Base-by-base conservation (phyloP, 2,329 filamentous ascomycete species). In the Lachnellula cervina region DNA sequence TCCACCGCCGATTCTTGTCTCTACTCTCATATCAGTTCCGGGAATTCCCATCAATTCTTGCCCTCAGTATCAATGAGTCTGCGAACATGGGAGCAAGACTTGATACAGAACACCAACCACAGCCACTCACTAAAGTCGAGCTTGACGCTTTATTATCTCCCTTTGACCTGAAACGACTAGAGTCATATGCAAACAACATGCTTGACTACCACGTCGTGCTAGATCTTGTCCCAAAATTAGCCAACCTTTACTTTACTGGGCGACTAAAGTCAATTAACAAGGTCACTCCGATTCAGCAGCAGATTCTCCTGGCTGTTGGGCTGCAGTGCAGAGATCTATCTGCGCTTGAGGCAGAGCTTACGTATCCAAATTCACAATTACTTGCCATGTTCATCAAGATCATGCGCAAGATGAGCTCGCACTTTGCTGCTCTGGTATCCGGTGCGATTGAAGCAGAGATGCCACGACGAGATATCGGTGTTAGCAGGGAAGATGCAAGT, bases 371-470 rank as follows among this genome's bases (percentile, higher is more conserved):
- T 2, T 87, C 85, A 45, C 94, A 97, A 74, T 77, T 97, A 3
- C 78, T 99, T 59, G 92, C 93, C 58, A 96, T 97, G 88, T 97
- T 99, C 72, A 90, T 96, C 71, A 99, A 99, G 78, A 88, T 96
- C 58, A 80, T 97, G 57, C 84, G 91, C 62, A 97, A 97, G 76
- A 81, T 96, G 40, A 88, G 88, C 2, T 79, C 81, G 2, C 83
- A 92, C 69, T 94, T 99, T 73, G 82, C 85, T 34, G 76, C 79
- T 3, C 73, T 97, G 0, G 80, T 97, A 2, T 83, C 90, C 43
- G 84, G 83, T 3, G 90, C 89, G 0, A 86, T 87, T 11, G 86
- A 83, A 54, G 82, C 84, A 1, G 78, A 83, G 47, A 76, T 92
- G 65, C 87, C 87, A 3, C 74, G 77, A 45, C 71, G 78, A 2